These are phyloP conservation scores for Leccinum pellstonianum DNA, from an alignment of 768 basidiomycete species.

Conservation along the genomic window DNA sequence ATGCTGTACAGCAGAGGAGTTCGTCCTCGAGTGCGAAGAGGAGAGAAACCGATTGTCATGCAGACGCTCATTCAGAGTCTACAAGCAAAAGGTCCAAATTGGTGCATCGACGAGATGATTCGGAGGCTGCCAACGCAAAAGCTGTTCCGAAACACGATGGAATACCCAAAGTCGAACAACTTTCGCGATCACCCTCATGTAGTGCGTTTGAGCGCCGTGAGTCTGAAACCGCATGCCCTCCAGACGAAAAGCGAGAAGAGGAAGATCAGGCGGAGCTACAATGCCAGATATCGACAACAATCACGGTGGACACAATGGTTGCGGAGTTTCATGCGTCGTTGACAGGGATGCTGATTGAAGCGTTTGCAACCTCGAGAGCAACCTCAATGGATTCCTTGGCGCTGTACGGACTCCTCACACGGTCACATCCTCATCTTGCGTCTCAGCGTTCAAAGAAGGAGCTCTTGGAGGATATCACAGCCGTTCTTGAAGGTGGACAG, in stretches of 20 bases:
- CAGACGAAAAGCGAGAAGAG: slow-evolving; percentile 6
- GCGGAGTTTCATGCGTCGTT: slow-evolving; percentile 42
- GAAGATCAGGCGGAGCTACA: neutral
- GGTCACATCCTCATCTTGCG: slow-evolving; percentile 52
- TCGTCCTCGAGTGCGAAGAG: slow-evolving; percentile 2
- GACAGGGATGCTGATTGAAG: slow-evolving; percentile 68
- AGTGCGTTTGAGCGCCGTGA: neutral
- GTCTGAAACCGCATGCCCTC: neutral
- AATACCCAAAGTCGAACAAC: slow-evolving; percentile 1
- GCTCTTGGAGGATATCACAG: slow-evolving; percentile 50
- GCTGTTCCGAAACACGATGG: slow-evolving; percentile 1
- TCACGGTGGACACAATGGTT: slow-evolving; percentile 11
- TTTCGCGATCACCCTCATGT: slow-evolving; percentile 13
- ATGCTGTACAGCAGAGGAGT: neutral
- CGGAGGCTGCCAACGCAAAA: neutral
- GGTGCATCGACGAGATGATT: slow-evolving; percentile 3
- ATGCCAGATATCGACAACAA: neutral
- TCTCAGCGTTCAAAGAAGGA: slow-evolving; percentile 34
- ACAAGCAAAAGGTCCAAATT: slow-evolving; percentile 23
- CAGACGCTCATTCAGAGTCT: slow-evolving; percentile 10
- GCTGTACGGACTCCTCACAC: slow-evolving; percentile 52
- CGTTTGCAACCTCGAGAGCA: slow-evolving; percentile 69
- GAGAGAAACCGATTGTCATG: neutral
- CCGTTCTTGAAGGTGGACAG: slow-evolving; percentile 46
- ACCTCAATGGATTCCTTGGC: slow-evolving; percentile 58